Percentiles rank a stretch among this genome's conserved stretches.
Conservation (phyloP, 2,329 filamentous ascomycete species). For the Phialophora chinensis region DNA sequence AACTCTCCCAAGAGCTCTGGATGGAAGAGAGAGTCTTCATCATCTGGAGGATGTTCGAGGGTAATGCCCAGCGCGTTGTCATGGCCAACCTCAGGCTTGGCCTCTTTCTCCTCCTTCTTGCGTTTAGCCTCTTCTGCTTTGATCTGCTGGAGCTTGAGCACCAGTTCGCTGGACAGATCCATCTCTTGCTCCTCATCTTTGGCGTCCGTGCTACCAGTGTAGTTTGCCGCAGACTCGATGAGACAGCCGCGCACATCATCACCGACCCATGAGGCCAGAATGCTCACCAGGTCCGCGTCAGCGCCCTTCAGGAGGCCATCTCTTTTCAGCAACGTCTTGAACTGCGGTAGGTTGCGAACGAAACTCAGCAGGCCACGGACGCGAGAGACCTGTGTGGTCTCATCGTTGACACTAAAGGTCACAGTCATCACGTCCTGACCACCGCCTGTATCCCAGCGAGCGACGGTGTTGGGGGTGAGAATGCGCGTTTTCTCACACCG, state of each 20-base stretch:
- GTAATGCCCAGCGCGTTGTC: background rate
- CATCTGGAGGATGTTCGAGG: constrained; percentile 14
- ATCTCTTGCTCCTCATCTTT: constrained; percentile 24
- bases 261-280: constrained; percentile 33
- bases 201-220: constrained; percentile 19
- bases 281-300: constrained; percentile 28
- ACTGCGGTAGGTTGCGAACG: constrained; percentile 32
- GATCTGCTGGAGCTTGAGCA: constrained; percentile 16
- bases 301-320: constrained; percentile 29
- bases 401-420: constrained; percentile 39
- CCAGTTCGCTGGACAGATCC: constrained; percentile 27
- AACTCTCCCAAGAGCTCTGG: constrained; percentile 15
- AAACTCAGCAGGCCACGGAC: constrained; percentile 30
- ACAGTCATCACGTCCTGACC: constrained; percentile 39
- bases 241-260: constrained; percentile 34
- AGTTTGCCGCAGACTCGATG: constrained; percentile 33
- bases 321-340: constrained; percentile 29
- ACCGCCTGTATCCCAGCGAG: constrained; percentile 37
- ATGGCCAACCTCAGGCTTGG: background rate
- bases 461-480: constrained; percentile 39
- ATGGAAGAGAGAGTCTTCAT: constrained; percentile 1
- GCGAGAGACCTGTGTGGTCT: constrained; percentile 36
- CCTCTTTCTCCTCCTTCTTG: constrained; percentile 5
- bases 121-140: constrained; percentile 4
- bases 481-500: constrained; percentile 38